Evolutionary conservation across 2,329 filamentous ascomycete genomes (phyloP).

Genomic region (Hypoxylon rubiginosum): DNA sequence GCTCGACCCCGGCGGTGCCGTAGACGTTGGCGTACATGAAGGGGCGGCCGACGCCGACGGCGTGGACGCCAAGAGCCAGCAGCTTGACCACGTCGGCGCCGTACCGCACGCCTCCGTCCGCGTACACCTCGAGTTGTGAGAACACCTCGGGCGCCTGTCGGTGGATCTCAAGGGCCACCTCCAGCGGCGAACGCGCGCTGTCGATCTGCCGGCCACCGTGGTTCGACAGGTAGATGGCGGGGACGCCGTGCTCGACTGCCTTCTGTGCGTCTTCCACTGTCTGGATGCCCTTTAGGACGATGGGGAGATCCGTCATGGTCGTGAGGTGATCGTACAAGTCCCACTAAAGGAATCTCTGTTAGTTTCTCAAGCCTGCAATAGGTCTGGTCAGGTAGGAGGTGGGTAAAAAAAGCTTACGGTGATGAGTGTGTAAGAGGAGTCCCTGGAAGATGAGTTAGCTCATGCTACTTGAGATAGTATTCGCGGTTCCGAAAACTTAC

Average conservation of each 20-base stretch:
- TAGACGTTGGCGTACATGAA: conserved; percentile 64
- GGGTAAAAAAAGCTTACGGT: conserved; percentile 29
- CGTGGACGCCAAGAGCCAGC: conserved; percentile 53
- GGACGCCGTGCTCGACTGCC: conserved; percentile 47
- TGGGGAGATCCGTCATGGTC: conserved; percentile 46
- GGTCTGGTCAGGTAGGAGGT: background rate
- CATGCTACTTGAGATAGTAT: background rate
- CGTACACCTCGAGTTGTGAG: conserved; percentile 50
- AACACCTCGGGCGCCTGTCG: conserved; percentile 50
- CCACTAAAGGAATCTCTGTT: conserved; percentile 41
- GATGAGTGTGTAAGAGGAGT: conserved; percentile 36
- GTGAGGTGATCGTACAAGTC: conserved; percentile 46
- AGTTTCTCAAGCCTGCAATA: conserved; percentile 2
- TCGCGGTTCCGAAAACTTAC: conserved; percentile 28
- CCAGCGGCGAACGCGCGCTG: conserved; percentile 48
- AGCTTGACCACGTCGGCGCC: conserved; percentile 53
- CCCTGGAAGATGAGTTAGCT: conserved; percentile 30
- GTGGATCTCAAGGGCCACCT: conserved; percentile 51
- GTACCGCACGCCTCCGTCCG: conserved; percentile 54
- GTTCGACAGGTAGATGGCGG: conserved; percentile 54
- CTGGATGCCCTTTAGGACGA: conserved; percentile 53
- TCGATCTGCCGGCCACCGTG: conserved; percentile 55
- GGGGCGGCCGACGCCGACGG: conserved; percentile 58
- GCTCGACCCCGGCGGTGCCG: conserved; percentile 59
- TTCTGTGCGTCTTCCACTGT: conserved; percentile 52